Evolutionary conservation across 495 filamentous ascomycete genomes (phyloP).

Genomic region (Staphylotrichum tortipilum): DNA sequence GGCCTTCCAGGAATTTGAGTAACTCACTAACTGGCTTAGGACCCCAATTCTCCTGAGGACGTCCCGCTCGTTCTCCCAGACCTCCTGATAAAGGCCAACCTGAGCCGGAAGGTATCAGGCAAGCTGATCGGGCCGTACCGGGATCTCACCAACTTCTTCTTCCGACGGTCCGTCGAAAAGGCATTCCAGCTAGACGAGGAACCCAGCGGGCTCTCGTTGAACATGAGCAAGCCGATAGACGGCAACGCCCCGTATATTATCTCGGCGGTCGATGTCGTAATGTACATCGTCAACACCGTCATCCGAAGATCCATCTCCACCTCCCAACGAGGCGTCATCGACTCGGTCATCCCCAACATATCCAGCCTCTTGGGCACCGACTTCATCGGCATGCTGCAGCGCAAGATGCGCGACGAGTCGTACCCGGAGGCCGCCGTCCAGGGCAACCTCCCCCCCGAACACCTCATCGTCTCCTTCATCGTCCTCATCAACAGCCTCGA

Average conservation of each 20-base stretch:
- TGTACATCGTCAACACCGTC: conserved; percentile 96
- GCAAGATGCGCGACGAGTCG: conserved; percentile 91
- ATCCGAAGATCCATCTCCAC: conserved; percentile 79
- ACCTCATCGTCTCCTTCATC: conserved; percentile 74
- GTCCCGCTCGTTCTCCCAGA: conserved; percentile 51
- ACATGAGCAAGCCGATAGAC: conserved; percentile 55
- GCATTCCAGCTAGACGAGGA: conserved; percentile 96
- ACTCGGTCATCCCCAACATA: conserved; percentile 70
- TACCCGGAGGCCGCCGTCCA: conserved; percentile 71
- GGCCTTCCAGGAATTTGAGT: no score
- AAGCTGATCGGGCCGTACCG: conserved; percentile 73
- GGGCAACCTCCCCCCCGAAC: conserved; percentile 72
- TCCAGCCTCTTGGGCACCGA: conserved; percentile 80
- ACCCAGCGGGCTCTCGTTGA: conserved; percentile 70
- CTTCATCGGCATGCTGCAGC: conserved; percentile 93
- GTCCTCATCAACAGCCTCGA: conserved; percentile 94
- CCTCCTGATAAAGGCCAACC: conserved; percentile 63
- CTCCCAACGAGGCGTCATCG: conserved; percentile 65
- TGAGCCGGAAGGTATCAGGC: conserved; percentile 64
- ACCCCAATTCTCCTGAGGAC: conserved; percentile 35
- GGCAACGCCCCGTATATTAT: conserved; percentile 82
- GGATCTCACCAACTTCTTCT: conserved; percentile 86
- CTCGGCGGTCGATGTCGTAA: conserved; percentile 93
- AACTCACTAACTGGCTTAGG: conserved; percentile 25
- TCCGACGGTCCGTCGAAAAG: conserved; percentile 90